phyloP scores from a whole-genome alignment of 257 asterid species.

The Eustoma russellianum region DNA sequence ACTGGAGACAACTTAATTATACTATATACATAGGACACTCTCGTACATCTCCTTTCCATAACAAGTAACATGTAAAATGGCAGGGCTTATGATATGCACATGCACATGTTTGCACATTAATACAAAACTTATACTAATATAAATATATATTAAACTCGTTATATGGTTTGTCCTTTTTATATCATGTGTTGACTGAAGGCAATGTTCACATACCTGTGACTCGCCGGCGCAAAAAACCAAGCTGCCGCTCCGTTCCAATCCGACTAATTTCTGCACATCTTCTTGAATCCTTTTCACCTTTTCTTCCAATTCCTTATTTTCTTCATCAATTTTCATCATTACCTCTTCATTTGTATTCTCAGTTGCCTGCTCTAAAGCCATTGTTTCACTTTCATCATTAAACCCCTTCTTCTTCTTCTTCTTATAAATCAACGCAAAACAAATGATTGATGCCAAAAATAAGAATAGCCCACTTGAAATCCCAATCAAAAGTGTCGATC shows the following conservation, averaged over 20 bases:
- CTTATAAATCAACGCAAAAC: slow-evolving; percentile 22
- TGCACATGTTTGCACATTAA: too few relatives aligned
- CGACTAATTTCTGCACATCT: slow-evolving; percentile 25
- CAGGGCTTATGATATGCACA: too few relatives aligned
- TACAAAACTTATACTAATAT: too few relatives aligned
- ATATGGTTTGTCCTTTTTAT: too few relatives aligned
- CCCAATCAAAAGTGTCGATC: slow-evolving; percentile 39
- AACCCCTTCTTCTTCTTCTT: slow-evolving; percentile 10
- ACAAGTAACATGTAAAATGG: too few relatives aligned
- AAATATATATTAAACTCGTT: too few relatives aligned
- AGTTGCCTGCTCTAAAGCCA: slow-evolving; percentile 31
- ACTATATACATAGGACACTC: too few relatives aligned
- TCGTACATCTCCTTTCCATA: too few relatives aligned
- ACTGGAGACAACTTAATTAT: too few relatives aligned
- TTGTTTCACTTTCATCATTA: neutral
- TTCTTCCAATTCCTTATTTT: slow-evolving; percentile 59
- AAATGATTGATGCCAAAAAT: slow-evolving; percentile 25
- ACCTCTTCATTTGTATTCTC: slow-evolving; percentile 50
- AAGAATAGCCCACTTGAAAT: slow-evolving; percentile 33
- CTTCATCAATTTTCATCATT: slow-evolving; percentile 63
- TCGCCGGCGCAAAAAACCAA: slow-evolving; percentile 81
- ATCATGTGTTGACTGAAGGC: too few relatives aligned
- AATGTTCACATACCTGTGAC: slow-evolving; percentile 35
- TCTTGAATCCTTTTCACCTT: slow-evolving; percentile 56
- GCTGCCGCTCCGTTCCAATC: slow-evolving; percentile 64